Evolutionary conservation across 257 asterid species (phyloP), one percentile per base, ranked within the genome.

Genomic region (Solanum sejunctum): DNA sequence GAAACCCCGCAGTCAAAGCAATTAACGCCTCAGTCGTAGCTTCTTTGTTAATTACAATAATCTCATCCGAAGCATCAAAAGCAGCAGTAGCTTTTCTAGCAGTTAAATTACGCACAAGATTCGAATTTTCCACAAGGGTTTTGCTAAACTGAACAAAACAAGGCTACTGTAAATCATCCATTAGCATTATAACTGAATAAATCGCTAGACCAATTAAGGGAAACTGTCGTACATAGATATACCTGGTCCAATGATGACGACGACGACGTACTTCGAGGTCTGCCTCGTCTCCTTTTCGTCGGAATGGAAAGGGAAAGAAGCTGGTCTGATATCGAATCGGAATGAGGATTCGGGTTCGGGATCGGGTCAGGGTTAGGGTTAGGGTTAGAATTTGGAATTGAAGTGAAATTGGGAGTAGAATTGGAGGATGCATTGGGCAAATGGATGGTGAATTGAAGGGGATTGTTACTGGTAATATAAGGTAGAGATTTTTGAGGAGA

Each of bases 21-120:
- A 91, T 94, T 89, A 93, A 90, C 2, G 99, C 99, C 90, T 97
- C 98, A 3, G 95, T 87, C 1, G 98, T 95, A 58, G 98, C 97
- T 60, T 94, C 98, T 87, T 91, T 94, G 55, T 94, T 97, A 85
- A 97, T 95, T 85, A 97, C 99, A 56, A 97, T 95, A 81, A 97
- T 97, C 90, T 97, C 99, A 71, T 97, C 99, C 1, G 91, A 92
- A 70, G 90, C 87, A 85, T 92, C 97, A 57, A 88, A 89, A 57
- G 89, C 88, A 57, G 84, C 87, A 67, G 51, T 86, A 89, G 83
- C 89, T 85, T 87, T 85, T 18, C 84, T 55, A 23, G 84, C 75
- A 63, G 67, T 70, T n/a, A 86, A 83, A 90, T 82, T 84, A 84
- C 84, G 69, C 17, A 83, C 86, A 17, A 47, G 83, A 66, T 67